Percentiles rank a stretch among this genome's conserved stretches.
Conservation (phyloP, 2,329 filamentous ascomycete genomes). For the Sclerotinia spermophila region DNA sequence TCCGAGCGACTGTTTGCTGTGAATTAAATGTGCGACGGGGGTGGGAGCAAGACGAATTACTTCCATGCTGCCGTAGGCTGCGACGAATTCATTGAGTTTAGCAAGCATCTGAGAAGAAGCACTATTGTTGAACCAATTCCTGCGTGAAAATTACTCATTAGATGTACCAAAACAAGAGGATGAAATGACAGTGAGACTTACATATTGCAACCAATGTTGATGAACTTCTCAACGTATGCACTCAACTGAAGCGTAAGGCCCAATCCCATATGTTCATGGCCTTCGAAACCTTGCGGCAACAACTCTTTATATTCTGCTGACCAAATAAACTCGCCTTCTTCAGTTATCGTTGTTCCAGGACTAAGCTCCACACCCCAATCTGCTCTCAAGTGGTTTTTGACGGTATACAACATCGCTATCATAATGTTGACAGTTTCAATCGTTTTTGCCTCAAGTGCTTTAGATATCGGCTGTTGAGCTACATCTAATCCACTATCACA, state of each 20-base stretch:
- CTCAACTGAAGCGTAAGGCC: conserved; percentile 58
- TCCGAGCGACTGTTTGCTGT: conserved; percentile 60
- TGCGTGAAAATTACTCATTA: conserved; percentile 19
- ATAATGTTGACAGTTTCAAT: conserved; percentile 56
- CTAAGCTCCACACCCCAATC: conserved; percentile 52
- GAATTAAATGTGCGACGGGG: conserved; percentile 62
- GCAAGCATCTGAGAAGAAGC: conserved; percentile 55
- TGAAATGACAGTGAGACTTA: conserved; percentile 22
- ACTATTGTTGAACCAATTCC: conserved; percentile 58
- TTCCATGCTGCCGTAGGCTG: conserved; percentile 61
- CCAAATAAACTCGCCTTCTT: conserved; percentile 36
- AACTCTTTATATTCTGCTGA: conserved; percentile 49
- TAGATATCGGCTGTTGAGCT: conserved; percentile 20
- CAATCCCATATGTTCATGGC: conserved; percentile 56
- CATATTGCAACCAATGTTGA: conserved; percentile 50
- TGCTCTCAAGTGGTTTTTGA: conserved; percentile 61
- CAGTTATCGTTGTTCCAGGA: conserved; percentile 33
- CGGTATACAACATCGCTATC: conserved; percentile 58
- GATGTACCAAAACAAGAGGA: not conserved
- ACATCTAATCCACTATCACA: conserved; percentile 9
- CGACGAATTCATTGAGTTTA: conserved; percentile 53
- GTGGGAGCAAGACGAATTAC: conserved; percentile 62
- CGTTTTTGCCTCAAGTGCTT: conserved; percentile 43
- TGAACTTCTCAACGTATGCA: conserved; percentile 57
- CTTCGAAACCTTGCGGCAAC: conserved; percentile 47